Evolutionary conservation across 306 rosid genomes (phyloP).

Genomic region (Cicer cuneatum): DNA sequence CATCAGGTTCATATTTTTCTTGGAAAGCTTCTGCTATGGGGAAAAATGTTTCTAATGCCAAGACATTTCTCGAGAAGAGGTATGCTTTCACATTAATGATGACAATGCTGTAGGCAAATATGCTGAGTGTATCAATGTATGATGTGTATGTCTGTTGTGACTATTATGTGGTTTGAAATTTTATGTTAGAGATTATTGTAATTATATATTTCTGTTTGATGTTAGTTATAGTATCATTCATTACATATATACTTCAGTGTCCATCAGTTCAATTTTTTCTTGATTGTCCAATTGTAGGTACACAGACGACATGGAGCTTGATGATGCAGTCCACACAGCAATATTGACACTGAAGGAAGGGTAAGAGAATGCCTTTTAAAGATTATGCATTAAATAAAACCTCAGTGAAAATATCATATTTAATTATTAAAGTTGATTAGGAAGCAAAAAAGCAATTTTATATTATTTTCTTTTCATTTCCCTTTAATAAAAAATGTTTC

Average conservation of each 20-base stretch:
- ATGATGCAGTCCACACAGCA: constrained; percentile 95
- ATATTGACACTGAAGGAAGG: constrained; percentile 94
- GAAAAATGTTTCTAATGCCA: constrained; percentile 93
- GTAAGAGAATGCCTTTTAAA: constrained; percentile 52
- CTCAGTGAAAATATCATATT: constrained; percentile 28
- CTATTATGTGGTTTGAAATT: neutral
- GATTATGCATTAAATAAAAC: constrained; percentile 31
- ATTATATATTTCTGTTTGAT: constrained; percentile 15
- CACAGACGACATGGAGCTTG: constrained; percentile 95
- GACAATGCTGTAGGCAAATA: constrained; percentile 8
- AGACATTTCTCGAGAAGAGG: constrained; percentile 99
- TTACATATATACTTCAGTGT: neutral
- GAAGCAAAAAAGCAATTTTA: neutral
- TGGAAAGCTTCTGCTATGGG: constrained; percentile 99
- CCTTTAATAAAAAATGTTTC: constrained; percentile 16
- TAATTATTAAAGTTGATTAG: constrained; percentile 18
- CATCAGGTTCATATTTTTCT: constrained; percentile 94
- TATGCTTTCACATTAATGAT: constrained; percentile 42
- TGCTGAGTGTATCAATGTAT: constrained; percentile 10
- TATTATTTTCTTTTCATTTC: constrained; percentile 18
- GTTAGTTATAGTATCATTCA: neutral
- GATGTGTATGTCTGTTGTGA: neutral
- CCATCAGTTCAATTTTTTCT: constrained; percentile 11
- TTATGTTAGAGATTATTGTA: neutral
- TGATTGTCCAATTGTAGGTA: constrained; percentile 61